Base-by-base conservation (phyloP, 176 grass and related monocot genomes). In the Alopecurus myosuroides region DNA sequence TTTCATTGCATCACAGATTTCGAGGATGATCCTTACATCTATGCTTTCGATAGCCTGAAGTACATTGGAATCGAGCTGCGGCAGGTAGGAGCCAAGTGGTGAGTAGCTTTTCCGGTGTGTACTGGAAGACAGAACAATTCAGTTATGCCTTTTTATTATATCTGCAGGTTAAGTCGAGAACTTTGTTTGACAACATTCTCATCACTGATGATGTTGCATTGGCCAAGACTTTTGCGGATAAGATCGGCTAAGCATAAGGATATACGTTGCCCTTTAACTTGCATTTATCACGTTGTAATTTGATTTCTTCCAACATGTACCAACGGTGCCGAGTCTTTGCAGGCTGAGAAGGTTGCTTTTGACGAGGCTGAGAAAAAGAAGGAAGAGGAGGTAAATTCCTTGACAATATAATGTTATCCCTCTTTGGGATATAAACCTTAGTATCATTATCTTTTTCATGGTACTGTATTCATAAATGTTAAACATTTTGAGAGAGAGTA, bases 321-420 rank as follows among this genome's bases (percentile, higher is more conserved):
- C 58, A 57, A 90, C 15, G 9, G 3, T 28, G 8, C 4, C 36
- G 15, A 37, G 6, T 86, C 11, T 80, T 80, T 78, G 37, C 78
- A 97, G 95, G 92, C 90, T 84, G 95, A 97, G 86, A 94, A 97
- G 86, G 88, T 92, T 86, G 90, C 95, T 80, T 97, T 97, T 52
- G 95, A 97, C 3, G 92, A 92, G 81, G 90, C 86, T 70, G 95
- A 97, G 90, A 97, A 94, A 86, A 97, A 93, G 78, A 92, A 91
- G 75, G 84, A 91, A 89, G 92, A 91, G 44, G 95, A 92, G 95
- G 92, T 94, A 89, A 81, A 64, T 75, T 83, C 45, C 9, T n/a
- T n/a, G n/a, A n/a, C n/a, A n/a, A n/a, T n/a, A n/a, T n/a, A n/a
- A n/a, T n/a, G n/a, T n/a, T n/a, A n/a, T n/a, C n/a, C n/a, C n/a